Evolutionary conservation across 805 yeast species (phyloP), one percentile per base, ranked within the genome.

Genomic region (Lipomyces anomalus): DNA sequence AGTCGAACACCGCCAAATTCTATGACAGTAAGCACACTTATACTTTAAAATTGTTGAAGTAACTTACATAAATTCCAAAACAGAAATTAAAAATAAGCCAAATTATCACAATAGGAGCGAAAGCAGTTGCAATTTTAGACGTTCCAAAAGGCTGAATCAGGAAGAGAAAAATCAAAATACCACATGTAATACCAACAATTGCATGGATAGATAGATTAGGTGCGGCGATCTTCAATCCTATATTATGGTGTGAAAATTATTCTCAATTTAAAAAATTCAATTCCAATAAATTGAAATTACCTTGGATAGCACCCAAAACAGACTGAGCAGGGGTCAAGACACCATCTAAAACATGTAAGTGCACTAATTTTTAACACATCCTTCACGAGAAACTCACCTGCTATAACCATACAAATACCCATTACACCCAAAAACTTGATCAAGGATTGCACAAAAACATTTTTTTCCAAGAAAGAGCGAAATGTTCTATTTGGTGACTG

Each of bases 291-390:
- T n/a, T n/a, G n/a, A n/a, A n/a, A n/a, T n/a, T 72, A 43, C 82
- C 82, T 3, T 71, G 71, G 26, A 78, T 62, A 1, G 82, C 79
- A 46, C 75, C 69, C 38, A 76, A 65, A 2, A 77, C 78, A 1
- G 81, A 76, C n/a, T 80, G 75, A 1, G 81, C 76, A 23, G 82
- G 82, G 2, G 82, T 78, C 47, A 78, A 65, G 44, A 78, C 61
- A 4, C 82, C 82, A 60, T 78, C 82, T 6, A 78, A 72, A 34
- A 29, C 33, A 29, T n/a, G n/a, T n/a, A n/a, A n/a, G n/a, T n/a
- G n/a, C n/a, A n/a, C n/a, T n/a, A n/a, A n/a, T n/a, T n/a, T n/a
- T n/a, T n/a, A n/a, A n/a, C n/a, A n/a, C n/a, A n/a, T 13, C 13
- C 3, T 29, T n/a, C 16, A 3, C 16, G 3, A 2, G 16, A 3